Conservation (phyloP, 805 yeast genomes). For the Candida vartiovaarae region DNA sequence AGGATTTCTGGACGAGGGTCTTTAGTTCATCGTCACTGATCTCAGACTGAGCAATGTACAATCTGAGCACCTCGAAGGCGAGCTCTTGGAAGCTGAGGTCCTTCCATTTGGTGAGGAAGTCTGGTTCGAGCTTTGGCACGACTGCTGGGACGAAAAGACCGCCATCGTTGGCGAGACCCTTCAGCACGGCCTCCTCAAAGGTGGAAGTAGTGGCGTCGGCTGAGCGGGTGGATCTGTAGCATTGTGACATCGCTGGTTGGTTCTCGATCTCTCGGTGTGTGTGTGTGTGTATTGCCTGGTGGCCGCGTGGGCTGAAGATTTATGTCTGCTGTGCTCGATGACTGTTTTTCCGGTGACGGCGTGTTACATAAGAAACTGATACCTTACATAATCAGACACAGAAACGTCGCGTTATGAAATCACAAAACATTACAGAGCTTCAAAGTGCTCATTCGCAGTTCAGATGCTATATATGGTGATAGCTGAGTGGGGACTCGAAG, state of each 20-base stretch:
- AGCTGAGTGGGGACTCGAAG: too few relatives aligned
- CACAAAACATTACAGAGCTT: too few relatives aligned
- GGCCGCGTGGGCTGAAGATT: too few relatives aligned
- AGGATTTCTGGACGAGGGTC: slow-evolving; percentile 58
- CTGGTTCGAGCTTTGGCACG: slow-evolving; percentile 59
- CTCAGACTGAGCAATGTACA: slow-evolving; percentile 67
- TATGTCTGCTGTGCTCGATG: too few relatives aligned
- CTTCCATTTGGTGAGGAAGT: slow-evolving; percentile 59
- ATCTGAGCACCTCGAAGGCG: slow-evolving; percentile 79
- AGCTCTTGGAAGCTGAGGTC: slow-evolving; percentile 74
- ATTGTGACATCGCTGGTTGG: slow-evolving; percentile 35
- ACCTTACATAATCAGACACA: too few relatives aligned
- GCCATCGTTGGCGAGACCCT: slow-evolving; percentile 94
- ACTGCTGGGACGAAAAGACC: slow-evolving; percentile 86
- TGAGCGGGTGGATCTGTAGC: slow-evolving; percentile 78
- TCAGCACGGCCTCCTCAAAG: slow-evolving; percentile 77
- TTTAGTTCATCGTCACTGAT: slow-evolving; percentile 65
- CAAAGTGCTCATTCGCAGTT: too few relatives aligned
- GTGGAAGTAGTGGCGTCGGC: slow-evolving; percentile 42
- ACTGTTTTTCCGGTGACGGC: too few relatives aligned
- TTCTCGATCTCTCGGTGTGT: too few relatives aligned
- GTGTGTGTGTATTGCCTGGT: too few relatives aligned
- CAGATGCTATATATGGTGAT: too few relatives aligned
- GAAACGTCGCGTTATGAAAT: too few relatives aligned
- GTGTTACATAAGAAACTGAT: too few relatives aligned